Percentiles rank a stretch among this genome's conserved stretches.
Evolutionary conservation across 2,329 filamentous ascomycete species (phyloP).

Genomic region (Pyricularia pennisetigena): DNA sequence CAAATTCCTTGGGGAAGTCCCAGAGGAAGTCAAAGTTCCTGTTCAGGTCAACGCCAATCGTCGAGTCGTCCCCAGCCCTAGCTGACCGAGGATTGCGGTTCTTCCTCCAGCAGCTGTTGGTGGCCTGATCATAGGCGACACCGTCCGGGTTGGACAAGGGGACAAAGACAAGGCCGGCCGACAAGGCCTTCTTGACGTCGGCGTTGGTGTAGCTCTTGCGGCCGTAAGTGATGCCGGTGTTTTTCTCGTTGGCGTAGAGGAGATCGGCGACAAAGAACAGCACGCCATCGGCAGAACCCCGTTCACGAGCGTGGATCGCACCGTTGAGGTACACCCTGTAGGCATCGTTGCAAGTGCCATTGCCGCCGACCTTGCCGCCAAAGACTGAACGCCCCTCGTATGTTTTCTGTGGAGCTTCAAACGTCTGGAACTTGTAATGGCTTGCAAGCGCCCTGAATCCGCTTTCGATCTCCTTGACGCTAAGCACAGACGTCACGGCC

Average conservation of each 20-base stretch:
- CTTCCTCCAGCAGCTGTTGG: constrained; percentile 43
- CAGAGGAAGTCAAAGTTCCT: constrained; percentile 49
- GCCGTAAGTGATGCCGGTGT: constrained; percentile 41
- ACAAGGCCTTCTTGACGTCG: constrained; percentile 40
- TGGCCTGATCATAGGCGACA: constrained; percentile 39
- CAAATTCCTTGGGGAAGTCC: constrained; percentile 37
- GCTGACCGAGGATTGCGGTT: constrained; percentile 37
- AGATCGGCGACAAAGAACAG: constrained; percentile 49
- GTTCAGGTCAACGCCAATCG: constrained; percentile 42
- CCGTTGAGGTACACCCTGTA: constrained; percentile 41
- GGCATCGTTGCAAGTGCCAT: constrained; percentile 20
- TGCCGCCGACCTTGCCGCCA: constrained; percentile 18
- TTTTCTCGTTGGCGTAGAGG: constrained; percentile 38
- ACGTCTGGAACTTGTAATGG: constrained; percentile 26
- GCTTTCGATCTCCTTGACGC: constrained; percentile 30
- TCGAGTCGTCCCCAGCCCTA: constrained; percentile 16
- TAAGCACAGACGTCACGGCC: constrained; percentile 31
- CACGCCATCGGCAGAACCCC: constrained; percentile 44
- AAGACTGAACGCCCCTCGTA: constrained; percentile 28
- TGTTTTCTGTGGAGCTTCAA: constrained; percentile 32
- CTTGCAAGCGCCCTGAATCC: constrained; percentile 30
- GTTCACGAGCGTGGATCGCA: constrained; percentile 47
- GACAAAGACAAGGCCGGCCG: constrained; percentile 41
- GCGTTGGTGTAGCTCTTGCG: constrained; percentile 37
- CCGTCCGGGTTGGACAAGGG: constrained; percentile 44